Evolutionary conservation across 495 filamentous ascomycete genomes (phyloP).

Genomic region (Podospora australis): DNA sequence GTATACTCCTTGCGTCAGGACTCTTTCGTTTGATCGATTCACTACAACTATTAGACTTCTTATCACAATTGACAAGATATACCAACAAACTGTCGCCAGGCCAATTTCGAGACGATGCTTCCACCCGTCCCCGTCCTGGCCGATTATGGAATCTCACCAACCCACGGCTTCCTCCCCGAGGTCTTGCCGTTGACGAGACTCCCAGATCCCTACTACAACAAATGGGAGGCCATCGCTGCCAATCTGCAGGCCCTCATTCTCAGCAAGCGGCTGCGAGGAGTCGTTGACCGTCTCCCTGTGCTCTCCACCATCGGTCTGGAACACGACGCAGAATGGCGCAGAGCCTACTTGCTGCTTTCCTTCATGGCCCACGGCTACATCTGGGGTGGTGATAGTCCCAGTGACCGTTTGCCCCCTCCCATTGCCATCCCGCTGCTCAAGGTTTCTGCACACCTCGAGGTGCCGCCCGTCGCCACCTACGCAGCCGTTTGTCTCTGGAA

Average conservation of each 20-base stretch:
- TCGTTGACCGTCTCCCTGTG: conserved; percentile 72
- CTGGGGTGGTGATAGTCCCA: conserved; percentile 83
- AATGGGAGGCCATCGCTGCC: conserved; percentile 78
- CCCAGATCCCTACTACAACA: conserved; percentile 82
- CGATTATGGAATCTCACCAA: conserved; percentile 83
- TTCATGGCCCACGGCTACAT: conserved; percentile 86
- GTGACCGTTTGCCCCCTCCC: conserved; percentile 73
- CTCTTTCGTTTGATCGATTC: conserved; percentile 18
- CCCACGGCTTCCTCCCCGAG: conserved; percentile 81
- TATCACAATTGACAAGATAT: no score
- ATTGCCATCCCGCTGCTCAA: conserved; percentile 76
- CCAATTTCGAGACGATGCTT: conserved; percentile 53
- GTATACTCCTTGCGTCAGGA: conserved; percentile 60
- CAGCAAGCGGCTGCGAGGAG: conserved; percentile 68
- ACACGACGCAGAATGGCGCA: conserved; percentile 83
- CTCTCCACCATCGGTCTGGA: conserved; percentile 73
- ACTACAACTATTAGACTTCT: conserved; percentile 9
- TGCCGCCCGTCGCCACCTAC: conserved; percentile 93
- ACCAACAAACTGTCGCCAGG: neutral
- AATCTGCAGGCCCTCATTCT: conserved; percentile 85
- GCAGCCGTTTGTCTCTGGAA: conserved; percentile 92
- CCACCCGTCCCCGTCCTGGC: conserved; percentile 69
- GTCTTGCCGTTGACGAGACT: conserved; percentile 72
- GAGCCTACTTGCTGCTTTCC: conserved; percentile 72
- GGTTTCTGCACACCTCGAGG: conserved; percentile 72